Base-by-base conservation (phyloP, 176 grass and related monocot genomes). In the Oryza australiensis region DNA sequence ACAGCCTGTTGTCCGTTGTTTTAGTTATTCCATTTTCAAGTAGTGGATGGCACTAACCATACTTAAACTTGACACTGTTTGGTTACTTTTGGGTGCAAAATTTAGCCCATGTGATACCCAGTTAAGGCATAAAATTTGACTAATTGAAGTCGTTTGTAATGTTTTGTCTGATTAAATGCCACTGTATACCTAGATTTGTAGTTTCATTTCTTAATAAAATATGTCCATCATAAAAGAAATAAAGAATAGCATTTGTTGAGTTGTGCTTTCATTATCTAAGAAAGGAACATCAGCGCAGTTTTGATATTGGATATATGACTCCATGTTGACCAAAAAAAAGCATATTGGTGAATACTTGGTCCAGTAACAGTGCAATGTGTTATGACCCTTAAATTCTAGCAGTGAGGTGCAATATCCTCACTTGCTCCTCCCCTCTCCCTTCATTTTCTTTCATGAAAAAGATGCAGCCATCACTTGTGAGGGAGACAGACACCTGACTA, bases 341-440 rank as follows among this genome's bases (percentile, higher is more conserved):
- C 32, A 49, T 33, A 38, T 72, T 63, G 28, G 64, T 57, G 80
- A 66, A 78, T 65, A 80, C 37, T 46, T 75, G 63, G 64, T 81
- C 28, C 65, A 81, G 66, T 35, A 64, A 86, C 83, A 78, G 66
- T 79, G 26, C 22, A 66, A 66, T 78, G 81, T 76, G n/a, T 73
- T 35, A 63, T 46, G 55, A 41, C 53, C 73, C 48, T 85, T 85
- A 76, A 93, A 90, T 85, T 86, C 12, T 29, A 57, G 35, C 28
- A 45, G 46, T 32, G 81, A 87, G 78, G 74, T 73, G 34, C 41
- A 62, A 40, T 40, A 40, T 33, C 27, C 66, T 82, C 81, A 83
- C 60, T 32, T 26, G 57, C 40, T 79, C 79, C 33, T 42, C 73
- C 59, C 64, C 28, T 66, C 41, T n/a, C 28, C 72, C 33, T 63